phyloP scores from a whole-genome alignment of 2,329 filamentous ascomycete genomes.

The Diaporthe velutina region DNA sequence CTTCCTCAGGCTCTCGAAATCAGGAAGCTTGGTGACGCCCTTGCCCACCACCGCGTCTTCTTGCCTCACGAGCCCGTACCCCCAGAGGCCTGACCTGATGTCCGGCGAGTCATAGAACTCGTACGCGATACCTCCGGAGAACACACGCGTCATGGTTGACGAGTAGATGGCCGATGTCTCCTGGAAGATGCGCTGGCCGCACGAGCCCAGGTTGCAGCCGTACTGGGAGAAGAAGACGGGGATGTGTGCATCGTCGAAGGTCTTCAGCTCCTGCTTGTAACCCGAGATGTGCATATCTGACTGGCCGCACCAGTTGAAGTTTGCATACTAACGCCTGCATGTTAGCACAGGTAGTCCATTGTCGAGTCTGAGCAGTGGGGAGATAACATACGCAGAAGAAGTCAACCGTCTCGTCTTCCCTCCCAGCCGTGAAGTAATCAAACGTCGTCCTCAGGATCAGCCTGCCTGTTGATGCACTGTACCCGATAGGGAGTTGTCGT shows the following conservation, averaged over 20 bases:
- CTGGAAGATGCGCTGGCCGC: conserved; percentile 65
- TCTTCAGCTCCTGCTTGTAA: conserved; percentile 58
- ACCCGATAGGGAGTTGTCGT: conserved; percentile 35
- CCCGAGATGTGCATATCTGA: conserved; percentile 64
- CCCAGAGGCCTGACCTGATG: conserved; percentile 37
- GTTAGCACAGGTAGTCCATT: background rate
- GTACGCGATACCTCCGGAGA: conserved; percentile 73
- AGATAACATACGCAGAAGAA: conserved; percentile 38
- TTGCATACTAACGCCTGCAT: conserved; percentile 55
- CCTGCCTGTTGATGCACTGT: conserved; percentile 37
- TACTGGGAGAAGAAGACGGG: conserved; percentile 76
- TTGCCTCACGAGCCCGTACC: conserved; percentile 57
- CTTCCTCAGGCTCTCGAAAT: conserved; percentile 34
- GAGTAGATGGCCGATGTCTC: conserved; percentile 70
- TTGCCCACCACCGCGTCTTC: conserved; percentile 20
- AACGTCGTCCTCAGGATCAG: conserved; percentile 36
- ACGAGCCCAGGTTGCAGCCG: conserved; percentile 64
- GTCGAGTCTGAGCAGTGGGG: background rate
- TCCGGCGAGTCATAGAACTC: conserved; percentile 69
- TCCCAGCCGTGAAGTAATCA: conserved; percentile 39
- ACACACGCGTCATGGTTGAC: conserved; percentile 63
- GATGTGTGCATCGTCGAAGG: conserved; percentile 65
- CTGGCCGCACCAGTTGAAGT: conserved; percentile 69
- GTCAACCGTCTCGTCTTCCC: conserved; percentile 37
- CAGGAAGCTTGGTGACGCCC: conserved; percentile 32